These are phyloP conservation scores for Straminergon stramineum DNA, from an alignment of 225 moss, liverwort and hornwort species.

Conservation along the genomic window DNA sequence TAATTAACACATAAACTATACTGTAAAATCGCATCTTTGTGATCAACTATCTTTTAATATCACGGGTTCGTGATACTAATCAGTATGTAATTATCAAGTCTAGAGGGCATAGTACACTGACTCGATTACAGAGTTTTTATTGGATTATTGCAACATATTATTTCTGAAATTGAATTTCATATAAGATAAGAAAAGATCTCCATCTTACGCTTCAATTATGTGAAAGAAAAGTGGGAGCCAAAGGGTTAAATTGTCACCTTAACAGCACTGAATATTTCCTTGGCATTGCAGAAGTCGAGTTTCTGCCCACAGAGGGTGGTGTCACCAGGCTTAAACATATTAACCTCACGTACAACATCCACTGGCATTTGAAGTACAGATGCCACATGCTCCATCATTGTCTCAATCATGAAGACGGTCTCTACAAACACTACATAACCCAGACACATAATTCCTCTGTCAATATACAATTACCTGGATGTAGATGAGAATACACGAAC, in stretches of 20 bases:
- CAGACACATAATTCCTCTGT: neutral
- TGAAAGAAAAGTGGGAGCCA: neutral
- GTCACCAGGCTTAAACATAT: constrained; percentile 76
- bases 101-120: neutral
- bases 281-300: constrained; percentile 55
- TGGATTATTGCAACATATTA: neutral
- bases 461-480: neutral
- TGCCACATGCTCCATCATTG: constrained; percentile 77
- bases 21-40: neutral
- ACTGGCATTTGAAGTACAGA: constrained; percentile 42
- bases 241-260: constrained; percentile 21
- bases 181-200: neutral
- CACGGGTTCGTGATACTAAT: neutral
- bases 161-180: neutral
- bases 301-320: constrained; percentile 41
- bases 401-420: constrained; percentile 88
- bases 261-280: constrained; percentile 35
- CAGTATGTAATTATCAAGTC: neutral
- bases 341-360: constrained; percentile 53
- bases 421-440: constrained; percentile 63
- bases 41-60: neutral
- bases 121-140: neutral
- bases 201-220: neutral
- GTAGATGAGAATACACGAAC: neutral
- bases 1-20: neutral